A percentile compares a stretch with the other conserved stretches of the same genome.
These are phyloP conservation scores for Clonostachys sp. DNA, from an alignment of 2,329 filamentous ascomycete genomes.

Conservation along the genomic window DNA sequence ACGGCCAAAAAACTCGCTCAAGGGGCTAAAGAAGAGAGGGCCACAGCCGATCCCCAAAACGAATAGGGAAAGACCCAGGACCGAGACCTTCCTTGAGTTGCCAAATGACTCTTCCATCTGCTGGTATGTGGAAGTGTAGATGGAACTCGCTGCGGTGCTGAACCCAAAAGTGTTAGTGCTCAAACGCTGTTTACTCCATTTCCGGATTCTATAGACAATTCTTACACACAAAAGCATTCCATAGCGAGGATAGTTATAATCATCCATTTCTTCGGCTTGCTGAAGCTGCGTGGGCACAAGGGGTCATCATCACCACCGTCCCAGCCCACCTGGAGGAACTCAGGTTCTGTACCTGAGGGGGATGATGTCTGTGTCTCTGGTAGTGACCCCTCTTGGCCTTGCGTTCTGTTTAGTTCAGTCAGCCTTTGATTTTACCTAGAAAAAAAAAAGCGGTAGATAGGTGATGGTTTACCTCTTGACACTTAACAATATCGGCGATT, in stretches of 20 bases:
- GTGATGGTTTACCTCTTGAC: too few relatives aligned
- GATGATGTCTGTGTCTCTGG: too few relatives aligned
- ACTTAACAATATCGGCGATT: too few relatives aligned
- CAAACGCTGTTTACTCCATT: too few relatives aligned
- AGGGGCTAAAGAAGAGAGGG: slow-evolving; percentile 57
- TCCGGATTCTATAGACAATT: slow-evolving; percentile 14
- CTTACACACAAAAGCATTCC: slow-evolving; percentile 80
- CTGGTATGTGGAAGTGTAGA: slow-evolving; percentile 79
- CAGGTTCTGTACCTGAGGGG: too few relatives aligned
- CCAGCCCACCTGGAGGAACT: slow-evolving; percentile 52
- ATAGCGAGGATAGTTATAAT: slow-evolving; percentile 71
- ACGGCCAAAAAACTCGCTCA: slow-evolving; percentile 78
- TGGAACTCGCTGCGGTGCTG: slow-evolving; percentile 80
- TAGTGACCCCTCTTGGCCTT: too few relatives aligned
- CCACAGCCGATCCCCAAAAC: slow-evolving; percentile 71
- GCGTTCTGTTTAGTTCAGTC: too few relatives aligned
- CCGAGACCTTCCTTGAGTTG: slow-evolving; percentile 66
- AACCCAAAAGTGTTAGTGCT: background rate
- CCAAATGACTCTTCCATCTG: slow-evolving; percentile 74
- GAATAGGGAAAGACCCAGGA: slow-evolving; percentile 76
- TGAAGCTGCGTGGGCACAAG: slow-evolving; percentile 67
- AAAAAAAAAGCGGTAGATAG: too few relatives aligned
- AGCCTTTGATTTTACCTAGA: too few relatives aligned
- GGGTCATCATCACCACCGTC: slow-evolving; percentile 69
- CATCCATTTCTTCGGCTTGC: slow-evolving; percentile 66